Evolutionary conservation across 2,329 filamentous ascomycete species (phyloP).

Genomic region (Scleromitrula shiraiana): DNA sequence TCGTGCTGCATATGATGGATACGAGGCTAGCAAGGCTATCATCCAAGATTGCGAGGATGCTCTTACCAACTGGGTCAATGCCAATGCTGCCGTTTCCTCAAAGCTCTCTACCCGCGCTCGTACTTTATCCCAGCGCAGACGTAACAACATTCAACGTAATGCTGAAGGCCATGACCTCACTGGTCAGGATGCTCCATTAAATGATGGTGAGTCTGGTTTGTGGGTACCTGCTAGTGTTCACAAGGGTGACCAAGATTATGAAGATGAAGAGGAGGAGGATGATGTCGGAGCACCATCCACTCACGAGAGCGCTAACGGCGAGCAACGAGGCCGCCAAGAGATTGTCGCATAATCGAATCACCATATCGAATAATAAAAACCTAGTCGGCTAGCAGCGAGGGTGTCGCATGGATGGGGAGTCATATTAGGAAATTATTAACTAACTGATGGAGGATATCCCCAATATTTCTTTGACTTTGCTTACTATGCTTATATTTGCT

Average conservation of each 20-base stretch:
- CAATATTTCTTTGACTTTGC: conserved; percentile 18
- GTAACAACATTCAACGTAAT: conserved; percentile 60
- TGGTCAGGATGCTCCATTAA: conserved; percentile 69
- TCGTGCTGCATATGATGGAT: conserved; percentile 90
- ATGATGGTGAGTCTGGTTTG: conserved; percentile 66
- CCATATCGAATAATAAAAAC: not conserved
- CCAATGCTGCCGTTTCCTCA: conserved; percentile 80
- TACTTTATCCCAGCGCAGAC: conserved; percentile 77
- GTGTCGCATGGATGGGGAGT: conserved; percentile 7
- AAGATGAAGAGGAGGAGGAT: conserved; percentile 59
- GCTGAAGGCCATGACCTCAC: conserved; percentile 74
- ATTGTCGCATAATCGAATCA: conserved; percentile 27
- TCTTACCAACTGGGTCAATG: conserved; percentile 91
- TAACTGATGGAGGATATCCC: conserved; percentile 23
- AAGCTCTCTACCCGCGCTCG: conserved; percentile 83
- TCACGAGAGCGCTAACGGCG: conserved; percentile 48
- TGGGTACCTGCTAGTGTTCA: conserved; percentile 72
- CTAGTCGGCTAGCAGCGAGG: conserved; percentile 4
- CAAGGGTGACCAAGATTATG: conserved; percentile 48
- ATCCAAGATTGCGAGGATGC: conserved; percentile 98
- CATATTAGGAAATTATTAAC: conserved; percentile 9
- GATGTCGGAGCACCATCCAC: conserved; percentile 47
- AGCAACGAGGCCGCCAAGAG: conserved; percentile 48
- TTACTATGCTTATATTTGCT: conserved; percentile 5
- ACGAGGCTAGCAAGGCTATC: conserved; percentile 96